A percentile compares a stretch with the other conserved stretches of the same genome.
Evolutionary conservation across 257 asterid genomes (phyloP).

Genomic region (Solanum acaule): DNA sequence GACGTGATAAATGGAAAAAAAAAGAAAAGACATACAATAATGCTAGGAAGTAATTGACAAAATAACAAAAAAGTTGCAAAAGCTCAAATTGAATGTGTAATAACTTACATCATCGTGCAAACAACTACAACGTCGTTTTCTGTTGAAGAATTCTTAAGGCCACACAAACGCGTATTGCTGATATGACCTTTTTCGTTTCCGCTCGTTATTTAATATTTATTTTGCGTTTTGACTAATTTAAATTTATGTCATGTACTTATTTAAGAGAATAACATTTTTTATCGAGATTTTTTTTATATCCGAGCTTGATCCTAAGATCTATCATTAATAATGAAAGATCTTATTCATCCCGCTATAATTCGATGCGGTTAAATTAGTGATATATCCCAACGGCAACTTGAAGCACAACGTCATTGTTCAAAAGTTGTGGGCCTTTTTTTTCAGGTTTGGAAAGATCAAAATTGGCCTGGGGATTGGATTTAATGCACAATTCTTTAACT

Average conservation of each 20-base stretch:
- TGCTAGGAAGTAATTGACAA: background rate
- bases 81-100: background rate
- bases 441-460: background rate
- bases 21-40: background rate
- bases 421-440: background rate
- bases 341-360: background rate
- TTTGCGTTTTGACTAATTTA: accelerated
- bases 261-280: accelerated
- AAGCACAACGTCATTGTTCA: background rate
- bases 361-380: background rate
- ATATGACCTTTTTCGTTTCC: accelerated
- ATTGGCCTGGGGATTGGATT: background rate
- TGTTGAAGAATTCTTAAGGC: background rate
- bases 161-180: background rate
- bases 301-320: accelerated
- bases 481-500: background rate
- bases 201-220: accelerated
- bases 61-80: background rate
- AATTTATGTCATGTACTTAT: accelerated
- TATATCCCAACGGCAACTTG: background rate
- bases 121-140: background rate
- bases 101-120: background rate
- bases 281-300: background rate
- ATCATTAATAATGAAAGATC: accelerated
- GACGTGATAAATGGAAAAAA: background rate